These are phyloP conservation scores for Aegilops umbellulata DNA, from an alignment of 176 grass and related monocot genomes.

Conservation along the genomic window DNA sequence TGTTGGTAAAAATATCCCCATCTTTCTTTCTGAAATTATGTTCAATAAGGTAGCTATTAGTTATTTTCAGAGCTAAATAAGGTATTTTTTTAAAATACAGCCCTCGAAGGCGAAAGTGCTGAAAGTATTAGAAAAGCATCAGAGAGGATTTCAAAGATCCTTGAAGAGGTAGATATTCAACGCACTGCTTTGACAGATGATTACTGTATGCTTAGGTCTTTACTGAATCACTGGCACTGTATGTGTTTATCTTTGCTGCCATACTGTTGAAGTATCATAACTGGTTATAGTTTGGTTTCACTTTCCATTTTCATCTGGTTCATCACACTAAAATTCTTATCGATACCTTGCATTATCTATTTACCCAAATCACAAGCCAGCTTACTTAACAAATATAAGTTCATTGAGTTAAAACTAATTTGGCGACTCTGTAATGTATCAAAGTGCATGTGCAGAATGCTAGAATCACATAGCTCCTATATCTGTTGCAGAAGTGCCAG, in stretches of 20 bases:
- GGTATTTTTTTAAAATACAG: constrained; percentile 36
- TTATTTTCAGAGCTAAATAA: constrained; percentile 14
- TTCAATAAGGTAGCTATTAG: neutral
- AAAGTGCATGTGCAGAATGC: neutral
- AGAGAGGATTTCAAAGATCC: constrained; percentile 56
- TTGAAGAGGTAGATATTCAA: constrained; percentile 59
- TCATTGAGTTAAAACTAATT: too few relatives aligned
- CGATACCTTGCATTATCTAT: neutral
- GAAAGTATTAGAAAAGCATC: constrained; percentile 77
- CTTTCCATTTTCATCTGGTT: neutral
- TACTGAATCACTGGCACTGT: neutral
- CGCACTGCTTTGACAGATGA: neutral
- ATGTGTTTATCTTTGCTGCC: neutral
- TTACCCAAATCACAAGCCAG: neutral
- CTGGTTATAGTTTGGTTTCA: neutral
- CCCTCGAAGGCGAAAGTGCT: constrained; percentile 49
- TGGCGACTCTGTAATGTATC: too few relatives aligned
- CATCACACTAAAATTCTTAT: neutral
- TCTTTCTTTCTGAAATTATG: constrained; percentile 18
- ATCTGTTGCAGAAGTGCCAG: constrained; percentile 7
- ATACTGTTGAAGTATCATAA: neutral
- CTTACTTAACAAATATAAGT: neutral
- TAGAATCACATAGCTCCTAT: neutral
- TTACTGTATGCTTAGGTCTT: neutral
- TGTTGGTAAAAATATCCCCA: constrained; percentile 48